Evolutionary conservation across 140 eudicot species (phyloP), one percentile per base, ranked within the genome.

Genomic region (Flaveria floridana): DNA sequence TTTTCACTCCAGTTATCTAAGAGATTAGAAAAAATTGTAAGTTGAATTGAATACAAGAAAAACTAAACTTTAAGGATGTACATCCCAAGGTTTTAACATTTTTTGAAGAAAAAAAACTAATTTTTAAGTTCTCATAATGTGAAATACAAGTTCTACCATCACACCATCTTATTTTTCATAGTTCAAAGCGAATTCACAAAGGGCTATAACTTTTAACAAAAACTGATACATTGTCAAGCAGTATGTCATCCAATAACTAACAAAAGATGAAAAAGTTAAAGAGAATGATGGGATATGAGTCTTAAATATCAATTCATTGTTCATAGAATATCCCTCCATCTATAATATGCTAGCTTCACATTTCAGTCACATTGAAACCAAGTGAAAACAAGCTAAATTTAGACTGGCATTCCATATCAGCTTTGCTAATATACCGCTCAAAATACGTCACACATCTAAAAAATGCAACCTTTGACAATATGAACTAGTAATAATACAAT

Each of bases 1-100:
- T 90, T 90, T 67, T 63, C 88, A 70, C 96, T 89, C 96, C 91
- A 89, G 86, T 89, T 89, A 76, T 89, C 96, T 86, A 76, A 71
- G 78, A 16, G 37, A 66, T 12, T 19, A 34, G 41, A 13, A 84
- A 6, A 52, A 59, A 59, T 53, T 7, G 0, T 4, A 41, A 42
- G 42, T 23, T 23, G 25, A 23, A 23, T 23, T 23, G 1, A 23
- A 23, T 23, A 23, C 25, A 23, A 23, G 25, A 23, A 23, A 23
- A 23, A 23, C 25, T 23, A 23, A 23, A 23, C 25, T 23, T 23
- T 23, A 23, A 23, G 1, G 25, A 5, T 20, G 20, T 52, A 21
- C 46, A 56, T 37, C 1, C 1, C 6, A 56, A 56, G 37, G 47
- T 51, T 1, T 3, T 11, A 39, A 18, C 0, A 30, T 0, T 12